Evolutionary conservation across 2,329 filamentous ascomycete genomes (phyloP).

Genomic region (Eutypella sp.): DNA sequence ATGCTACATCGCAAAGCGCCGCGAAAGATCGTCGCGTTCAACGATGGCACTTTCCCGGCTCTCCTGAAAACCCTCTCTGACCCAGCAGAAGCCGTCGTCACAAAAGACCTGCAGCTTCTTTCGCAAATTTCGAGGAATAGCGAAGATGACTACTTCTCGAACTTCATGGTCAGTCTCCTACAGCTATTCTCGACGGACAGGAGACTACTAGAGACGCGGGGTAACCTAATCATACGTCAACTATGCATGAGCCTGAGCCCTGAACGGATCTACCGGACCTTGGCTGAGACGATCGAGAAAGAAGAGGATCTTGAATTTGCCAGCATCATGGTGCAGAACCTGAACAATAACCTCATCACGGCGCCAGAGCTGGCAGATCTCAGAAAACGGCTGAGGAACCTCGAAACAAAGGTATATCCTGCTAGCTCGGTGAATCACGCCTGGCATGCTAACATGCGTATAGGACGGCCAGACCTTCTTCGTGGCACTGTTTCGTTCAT

Average conservation of each 20-base stretch:
- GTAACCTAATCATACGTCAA: constrained; percentile 94
- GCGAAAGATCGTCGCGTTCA: constrained; percentile 87
- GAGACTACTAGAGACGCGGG: constrained; percentile 81
- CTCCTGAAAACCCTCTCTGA: constrained; percentile 94
- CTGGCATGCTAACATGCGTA: constrained; percentile 6
- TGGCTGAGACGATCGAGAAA: constrained; percentile 94
- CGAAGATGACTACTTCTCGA: constrained; percentile 94
- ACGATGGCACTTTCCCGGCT: constrained; percentile 94
- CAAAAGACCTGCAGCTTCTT: constrained; percentile 84
- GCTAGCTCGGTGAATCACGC: background rate
- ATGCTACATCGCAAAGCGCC: constrained; percentile 97
- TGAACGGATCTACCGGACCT: constrained; percentile 89
- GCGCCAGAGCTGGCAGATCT: constrained; percentile 90
- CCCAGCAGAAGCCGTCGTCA: constrained; percentile 91
- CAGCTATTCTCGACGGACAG: constrained; percentile 95
- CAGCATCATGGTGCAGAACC: constrained; percentile 98
- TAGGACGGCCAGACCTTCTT: constrained; percentile 94
- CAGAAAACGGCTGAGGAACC: constrained; percentile 80
- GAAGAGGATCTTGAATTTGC: constrained; percentile 98
- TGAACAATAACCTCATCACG: constrained; percentile 98
- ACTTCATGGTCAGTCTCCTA: constrained; percentile 95
- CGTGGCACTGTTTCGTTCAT: constrained; percentile 87
- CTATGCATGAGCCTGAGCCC: constrained; percentile 88
- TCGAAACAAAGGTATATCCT: constrained; percentile 68
- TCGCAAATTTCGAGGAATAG: constrained; percentile 96